phyloP scores from a whole-genome alignment of 1,284 basidiomycete genomes.

The Apiotrichum porosum region DNA sequence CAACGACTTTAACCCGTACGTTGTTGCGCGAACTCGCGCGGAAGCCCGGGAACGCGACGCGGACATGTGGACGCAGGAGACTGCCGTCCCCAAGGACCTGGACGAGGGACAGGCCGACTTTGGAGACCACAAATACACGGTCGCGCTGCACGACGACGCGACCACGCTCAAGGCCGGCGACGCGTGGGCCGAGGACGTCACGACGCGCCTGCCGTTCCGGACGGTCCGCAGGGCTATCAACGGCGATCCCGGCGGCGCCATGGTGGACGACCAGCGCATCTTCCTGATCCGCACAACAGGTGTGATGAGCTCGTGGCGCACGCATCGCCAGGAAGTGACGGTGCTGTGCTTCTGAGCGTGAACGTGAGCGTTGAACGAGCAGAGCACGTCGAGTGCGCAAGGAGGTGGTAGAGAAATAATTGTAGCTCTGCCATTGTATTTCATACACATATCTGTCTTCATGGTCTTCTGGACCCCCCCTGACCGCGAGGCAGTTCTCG shows the following conservation, averaged over 20 bases:
- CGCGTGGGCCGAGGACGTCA: slow-evolving; percentile 30
- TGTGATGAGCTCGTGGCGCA: background rate
- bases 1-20: slow-evolving; percentile 38
- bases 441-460: too few species aligned
- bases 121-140: slow-evolving; percentile 1
- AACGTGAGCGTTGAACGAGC: too few species aligned
- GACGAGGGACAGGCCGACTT: background rate
- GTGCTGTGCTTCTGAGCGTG: slow-evolving; percentile 33
- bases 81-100: background rate
- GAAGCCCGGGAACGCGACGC: background rate
- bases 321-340: slow-evolving; percentile 29
- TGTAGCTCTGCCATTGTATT: too few species aligned
- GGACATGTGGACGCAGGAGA: background rate
- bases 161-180: slow-evolving; percentile 18
- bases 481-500: too few species aligned
- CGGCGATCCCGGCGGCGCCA: slow-evolving; percentile 32
- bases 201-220: slow-evolving; percentile 26
- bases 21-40: slow-evolving; percentile 5
- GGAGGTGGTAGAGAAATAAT: background rate
- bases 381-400: too few species aligned
- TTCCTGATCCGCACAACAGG: slow-evolving; percentile 18
- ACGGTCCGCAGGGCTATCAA: slow-evolving; percentile 23
- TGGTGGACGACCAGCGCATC: slow-evolving; percentile 46
- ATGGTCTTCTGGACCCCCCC: too few species aligned
- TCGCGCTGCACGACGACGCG: slow-evolving; percentile 5